phyloP scores from a whole-genome alignment of 371 early-diverging fungal genomes.

The Capillidium rhysosporum region DNA sequence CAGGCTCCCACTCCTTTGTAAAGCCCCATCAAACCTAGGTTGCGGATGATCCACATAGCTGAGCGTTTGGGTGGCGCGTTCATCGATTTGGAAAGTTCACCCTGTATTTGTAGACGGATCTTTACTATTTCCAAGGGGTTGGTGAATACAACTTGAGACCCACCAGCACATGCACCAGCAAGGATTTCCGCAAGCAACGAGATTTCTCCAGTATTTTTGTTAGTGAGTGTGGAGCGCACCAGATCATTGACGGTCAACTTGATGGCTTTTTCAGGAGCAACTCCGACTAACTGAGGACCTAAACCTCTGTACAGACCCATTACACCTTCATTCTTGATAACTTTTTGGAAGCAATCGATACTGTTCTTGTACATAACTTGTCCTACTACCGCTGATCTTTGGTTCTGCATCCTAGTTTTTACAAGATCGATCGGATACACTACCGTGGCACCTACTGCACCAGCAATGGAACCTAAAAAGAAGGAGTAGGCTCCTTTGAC shows the following conservation, averaged over 20 bases:
- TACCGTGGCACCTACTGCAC: slow-evolving; percentile 87
- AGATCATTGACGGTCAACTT: slow-evolving; percentile 93
- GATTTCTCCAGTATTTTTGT: slow-evolving; percentile 44
- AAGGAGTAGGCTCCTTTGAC: slow-evolving; percentile 42
- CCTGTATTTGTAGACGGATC: slow-evolving; percentile 86
- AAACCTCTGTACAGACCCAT: slow-evolving; percentile 83
- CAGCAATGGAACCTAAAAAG: slow-evolving; percentile 74
- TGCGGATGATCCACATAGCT: slow-evolving; percentile 76
- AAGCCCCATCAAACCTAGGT: slow-evolving; percentile 80
- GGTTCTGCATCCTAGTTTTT: slow-evolving; percentile 97
- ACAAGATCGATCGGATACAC: slow-evolving; percentile 96
- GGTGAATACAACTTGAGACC: slow-evolving; percentile 52
- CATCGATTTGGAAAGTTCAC: slow-evolving; percentile 36
- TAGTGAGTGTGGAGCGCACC: slow-evolving; percentile 48
- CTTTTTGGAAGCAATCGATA: slow-evolving; percentile 58
- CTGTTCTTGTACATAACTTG: slow-evolving; percentile 85
- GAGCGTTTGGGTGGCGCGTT: slow-evolving; percentile 39
- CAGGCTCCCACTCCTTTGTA: slow-evolving; percentile 92
- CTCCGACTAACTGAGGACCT: slow-evolving; percentile 73
- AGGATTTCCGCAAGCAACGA: slow-evolving; percentile 48
- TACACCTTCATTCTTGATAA: slow-evolving; percentile 83
- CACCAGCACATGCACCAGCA: slow-evolving; percentile 83
- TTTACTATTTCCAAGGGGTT: slow-evolving; percentile 97
- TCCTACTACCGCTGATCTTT: slow-evolving; percentile 78
- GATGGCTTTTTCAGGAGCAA: slow-evolving; percentile 93